Percentiles rank a stretch among this genome's conserved stretches.
Evolutionary conservation across 345 rosid genomes (phyloP).

Genomic region (Aurinia saxatilis): DNA sequence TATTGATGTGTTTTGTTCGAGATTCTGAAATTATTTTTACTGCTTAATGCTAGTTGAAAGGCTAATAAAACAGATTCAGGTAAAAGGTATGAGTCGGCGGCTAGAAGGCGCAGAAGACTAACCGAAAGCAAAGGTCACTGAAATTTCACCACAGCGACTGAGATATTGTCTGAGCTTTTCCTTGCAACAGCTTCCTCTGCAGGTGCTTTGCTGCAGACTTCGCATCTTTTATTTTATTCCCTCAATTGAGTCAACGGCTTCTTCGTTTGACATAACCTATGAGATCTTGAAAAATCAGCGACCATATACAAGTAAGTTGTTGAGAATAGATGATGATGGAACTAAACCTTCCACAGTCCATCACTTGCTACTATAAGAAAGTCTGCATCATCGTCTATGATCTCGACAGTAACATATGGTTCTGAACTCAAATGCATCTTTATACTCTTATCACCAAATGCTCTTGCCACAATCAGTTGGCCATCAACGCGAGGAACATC

Average conservation of each 20-base stretch:
- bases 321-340: neutral
- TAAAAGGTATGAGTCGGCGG: neutral
- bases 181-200: slow-evolving; percentile 73
- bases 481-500: slow-evolving; percentile 94
- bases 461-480: slow-evolving; percentile 89
- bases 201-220: slow-evolving; percentile 79
- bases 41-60: neutral
- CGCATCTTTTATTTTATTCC: slow-evolving; percentile 67
- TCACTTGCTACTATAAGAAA: slow-evolving; percentile 80
- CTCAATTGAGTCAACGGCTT: slow-evolving; percentile 63
- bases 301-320: slow-evolving; percentile 2
- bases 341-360: slow-evolving; percentile 83
- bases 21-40: neutral
- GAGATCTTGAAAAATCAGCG: neutral
- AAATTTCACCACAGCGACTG: slow-evolving; percentile 73
- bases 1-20: neutral
- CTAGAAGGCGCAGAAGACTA: slow-evolving; percentile 10
- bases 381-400: slow-evolving; percentile 55
- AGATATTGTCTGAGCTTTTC: slow-evolving; percentile 80
- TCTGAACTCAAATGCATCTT: slow-evolving; percentile 88
- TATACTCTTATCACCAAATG: slow-evolving; percentile 88
- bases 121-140: slow-evolving; percentile 29
- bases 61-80: neutral
- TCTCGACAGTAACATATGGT: slow-evolving; percentile 57
- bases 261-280: slow-evolving; percentile 89